Evolutionary conservation across 2,329 filamentous ascomycete genomes (phyloP), one percentile per base, ranked within the genome.

Genomic region (Venturiaceae sp.): DNA sequence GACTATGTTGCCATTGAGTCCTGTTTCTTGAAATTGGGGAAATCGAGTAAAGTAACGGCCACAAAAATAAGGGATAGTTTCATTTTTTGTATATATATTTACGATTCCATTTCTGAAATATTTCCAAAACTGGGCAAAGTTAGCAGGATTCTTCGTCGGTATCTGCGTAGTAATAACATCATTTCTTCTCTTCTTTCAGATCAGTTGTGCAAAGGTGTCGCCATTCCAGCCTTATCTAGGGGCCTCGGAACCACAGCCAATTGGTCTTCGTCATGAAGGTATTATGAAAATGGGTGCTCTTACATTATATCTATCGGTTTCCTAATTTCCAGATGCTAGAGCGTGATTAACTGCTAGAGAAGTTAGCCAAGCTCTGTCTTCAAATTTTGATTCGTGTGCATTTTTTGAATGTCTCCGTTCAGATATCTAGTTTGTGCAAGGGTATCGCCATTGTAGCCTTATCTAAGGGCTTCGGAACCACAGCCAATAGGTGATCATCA

Each of bases 341-440:
- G 44, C 44, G 44, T 30, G 26, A n/a, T 50, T 50, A 23, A 16
- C 14, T n/a, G n/a, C n/a, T n/a, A n/a, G n/a, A n/a, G n/a, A n/a
- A n/a, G n/a, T n/a, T n/a, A n/a, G n/a, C n/a, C n/a, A n/a, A n/a
- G n/a, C n/a, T n/a, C n/a, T n/a, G n/a, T n/a, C n/a, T n/a, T 50
- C 26, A 30, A 50, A 7, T 5, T 30, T 30, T 7, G 23, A 3
- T 16, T 30, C 13, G 26, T n/a, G 3, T 13, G 30, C 5, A 30
- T 13, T 13, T 8, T 8, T 30, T 8, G 8, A 30, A 30, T 5
- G 14, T 26, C 21, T 46, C 19, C 23, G 3, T 28, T 50, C 44
- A 50, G 44, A 50, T 50, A 50, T 50, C 44, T 50, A 50, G 44
- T 30, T 50, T 50, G 44, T 50, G 44, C 44, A 50, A 50, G 23